Base-by-base conservation (phyloP, 2,329 filamentous ascomycete genomes). In the Pseudogymnoascus sp. region DNA sequence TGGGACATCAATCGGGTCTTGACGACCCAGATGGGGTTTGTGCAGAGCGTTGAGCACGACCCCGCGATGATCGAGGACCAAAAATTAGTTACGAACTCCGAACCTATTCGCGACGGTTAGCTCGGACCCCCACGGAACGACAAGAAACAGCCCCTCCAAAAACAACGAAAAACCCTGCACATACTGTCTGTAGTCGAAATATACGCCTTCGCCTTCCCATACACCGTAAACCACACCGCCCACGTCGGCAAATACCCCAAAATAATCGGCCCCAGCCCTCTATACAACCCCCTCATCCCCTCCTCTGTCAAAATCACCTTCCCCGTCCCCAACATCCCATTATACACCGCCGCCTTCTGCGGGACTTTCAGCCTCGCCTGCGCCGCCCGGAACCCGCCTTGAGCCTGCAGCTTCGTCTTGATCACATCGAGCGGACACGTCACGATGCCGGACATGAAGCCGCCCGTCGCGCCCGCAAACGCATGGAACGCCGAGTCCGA, bases 11-110 rank as follows among this genome's bases (percentile, higher is more conserved):
- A 84, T 69, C 95, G 85, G 60, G 95, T 99, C 78, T 99, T 99
- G 79, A 99, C 96, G 39, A 99, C 95, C 95, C 95, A 99, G 66
- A 99, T 99, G 0, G 95, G 95, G 76, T 98, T 99, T 23, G 95
- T 99, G 67, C 89, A 90, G 67, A 98, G 83, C 3, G 95, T 99
- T 69, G 93, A 97, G 78, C 90, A 96, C 66, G 87, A 92, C 62
- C 95, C 95, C 23, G 93, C 95, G 64, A 92, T 84, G 66, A 99
- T 85, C 8, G 95, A 96, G 21, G 95, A 95, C 80, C 90, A 93
- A 69, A 95, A 89, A 73, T 91, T 92, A 71, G 93, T 85, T 51
- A 92, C 75, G 78, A 90, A 39, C 13, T 45, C 11, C 23, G 39
- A 63, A 36, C 21, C 21, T 62, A 21, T 31, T 60, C 3, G 16